Conservation (phyloP, 2,329 filamentous ascomycete species). For the Talaromyces sp. region DNA sequence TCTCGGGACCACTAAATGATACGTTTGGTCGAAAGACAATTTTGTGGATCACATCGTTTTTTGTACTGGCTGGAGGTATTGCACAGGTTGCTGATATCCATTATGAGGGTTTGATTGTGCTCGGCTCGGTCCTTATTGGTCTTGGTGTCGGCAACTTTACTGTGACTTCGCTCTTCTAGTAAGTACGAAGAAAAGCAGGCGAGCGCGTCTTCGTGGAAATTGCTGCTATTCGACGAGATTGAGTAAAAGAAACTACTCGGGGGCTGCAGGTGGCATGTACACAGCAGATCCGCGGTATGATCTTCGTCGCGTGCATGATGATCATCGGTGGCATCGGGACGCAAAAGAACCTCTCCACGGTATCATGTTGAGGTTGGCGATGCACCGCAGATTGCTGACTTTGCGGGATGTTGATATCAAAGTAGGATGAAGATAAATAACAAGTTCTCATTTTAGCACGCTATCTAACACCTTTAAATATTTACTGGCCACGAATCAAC, state of each 20-base stretch:
- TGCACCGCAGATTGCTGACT: background rate
- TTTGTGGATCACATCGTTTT: too few relatives aligned
- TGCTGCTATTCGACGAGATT: background rate
- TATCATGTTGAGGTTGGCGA: background rate
- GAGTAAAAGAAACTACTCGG: slow-evolving; percentile 9
- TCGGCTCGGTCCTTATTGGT: too few relatives aligned
- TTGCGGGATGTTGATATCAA: background rate
- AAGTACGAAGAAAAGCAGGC: background rate
- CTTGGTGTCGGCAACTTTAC: too few relatives aligned
- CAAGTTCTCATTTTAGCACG: background rate
- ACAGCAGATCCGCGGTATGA: slow-evolving; percentile 10
- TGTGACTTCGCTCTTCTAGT: too few relatives aligned
- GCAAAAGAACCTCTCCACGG: background rate
- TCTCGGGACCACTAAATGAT: too few relatives aligned
- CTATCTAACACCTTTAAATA: background rate
- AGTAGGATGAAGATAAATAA: background rate
- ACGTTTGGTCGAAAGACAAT: too few relatives aligned
- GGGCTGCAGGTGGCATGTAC: slow-evolving; percentile 10
- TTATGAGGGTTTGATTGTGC: too few relatives aligned
- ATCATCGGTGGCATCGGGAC: slow-evolving; percentile 9
- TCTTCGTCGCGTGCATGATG: slow-evolving; percentile 6
- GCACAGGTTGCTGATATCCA: too few relatives aligned
- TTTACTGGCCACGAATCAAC: background rate
- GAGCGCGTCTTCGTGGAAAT: slow-evolving; percentile 6
- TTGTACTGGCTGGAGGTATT: too few relatives aligned